Percentiles rank a stretch among this genome's conserved stretches.
Evolutionary conservation across 176 grass and related monocot species (phyloP).

Genomic region (Coix lacrymajobi): DNA sequence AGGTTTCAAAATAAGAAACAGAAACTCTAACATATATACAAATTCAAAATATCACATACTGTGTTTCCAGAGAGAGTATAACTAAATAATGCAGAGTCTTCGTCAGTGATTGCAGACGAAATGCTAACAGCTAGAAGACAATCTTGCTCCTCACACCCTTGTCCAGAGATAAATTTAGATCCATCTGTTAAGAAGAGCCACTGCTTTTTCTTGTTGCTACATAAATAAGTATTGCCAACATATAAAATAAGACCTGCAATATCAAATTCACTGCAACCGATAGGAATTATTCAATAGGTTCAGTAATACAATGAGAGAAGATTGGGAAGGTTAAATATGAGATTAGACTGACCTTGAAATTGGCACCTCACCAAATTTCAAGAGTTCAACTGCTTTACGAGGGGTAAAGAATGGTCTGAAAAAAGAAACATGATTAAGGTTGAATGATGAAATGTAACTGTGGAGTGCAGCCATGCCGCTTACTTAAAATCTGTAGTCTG

Average conservation of each 20-base stretch:
- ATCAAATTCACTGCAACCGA: conserved; percentile 86
- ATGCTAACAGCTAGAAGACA: conserved; percentile 74
- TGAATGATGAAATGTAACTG: background rate
- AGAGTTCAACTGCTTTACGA: conserved; percentile 69
- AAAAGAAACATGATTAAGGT: conserved; percentile 24
- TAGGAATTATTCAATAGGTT: conserved; percentile 11
- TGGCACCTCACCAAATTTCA: conserved; percentile 64
- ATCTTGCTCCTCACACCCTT: conserved; percentile 39
- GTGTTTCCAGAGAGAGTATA: conserved; percentile 50
- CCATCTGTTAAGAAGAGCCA: conserved; percentile 91
- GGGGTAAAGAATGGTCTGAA: conserved; percentile 75
- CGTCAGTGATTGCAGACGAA: conserved; percentile 38
- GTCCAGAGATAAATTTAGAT: conserved; percentile 39
- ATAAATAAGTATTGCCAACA: conserved; percentile 70
- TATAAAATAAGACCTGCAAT: conserved; percentile 72
- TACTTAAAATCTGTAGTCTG: conserved; percentile 76
- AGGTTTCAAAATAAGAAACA: conserved; percentile 11
- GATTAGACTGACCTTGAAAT: conserved; percentile 65
- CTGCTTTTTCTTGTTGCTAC: conserved; percentile 65
- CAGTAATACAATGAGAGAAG: background rate
- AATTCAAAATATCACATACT: conserved; percentile 44
- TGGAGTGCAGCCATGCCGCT: conserved; percentile 22
- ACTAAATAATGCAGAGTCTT: conserved; percentile 66
- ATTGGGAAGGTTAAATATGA: conserved; percentile 11
- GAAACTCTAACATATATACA: conserved; percentile 12